A percentile compares a stretch with the other conserved stretches of the same genome.
Conservation (phyloP, 2,329 filamentous ascomycete genomes). For the Pseudohalonectria lignicola region DNA sequence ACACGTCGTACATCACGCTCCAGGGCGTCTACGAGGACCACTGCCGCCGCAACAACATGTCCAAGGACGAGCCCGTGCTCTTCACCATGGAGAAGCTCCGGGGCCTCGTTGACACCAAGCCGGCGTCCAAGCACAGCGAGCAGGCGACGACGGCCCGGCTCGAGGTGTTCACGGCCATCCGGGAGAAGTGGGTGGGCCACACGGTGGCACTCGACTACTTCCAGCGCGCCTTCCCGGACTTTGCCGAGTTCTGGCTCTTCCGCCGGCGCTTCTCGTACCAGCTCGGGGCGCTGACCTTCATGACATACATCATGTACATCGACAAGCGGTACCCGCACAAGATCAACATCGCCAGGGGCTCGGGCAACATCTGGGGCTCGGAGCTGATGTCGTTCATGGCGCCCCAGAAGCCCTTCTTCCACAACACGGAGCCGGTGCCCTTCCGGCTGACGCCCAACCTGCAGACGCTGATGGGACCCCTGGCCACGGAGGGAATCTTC, state of each 20-base stretch:
- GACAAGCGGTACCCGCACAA: constrained; percentile 93
- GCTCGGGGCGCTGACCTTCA: constrained; percentile 87
- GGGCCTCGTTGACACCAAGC: constrained; percentile 60
- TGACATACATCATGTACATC: constrained; percentile 98
- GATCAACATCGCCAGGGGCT: constrained; percentile 77
- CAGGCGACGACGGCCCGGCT: constrained; percentile 63
- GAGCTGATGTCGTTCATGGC: constrained; percentile 90
- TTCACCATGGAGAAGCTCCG: constrained; percentile 94
- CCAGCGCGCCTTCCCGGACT: constrained; percentile 76
- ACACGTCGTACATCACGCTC: constrained; percentile 84
- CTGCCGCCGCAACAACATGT: constrained; percentile 74
- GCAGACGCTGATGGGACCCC: constrained; percentile 89
- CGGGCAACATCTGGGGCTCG: constrained; percentile 91
- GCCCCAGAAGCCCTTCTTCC: constrained; percentile 73
- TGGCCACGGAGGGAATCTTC: constrained; percentile 94
- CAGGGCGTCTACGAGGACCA: constrained; percentile 96
- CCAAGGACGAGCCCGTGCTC: constrained; percentile 89
- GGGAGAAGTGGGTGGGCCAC: constrained; percentile 83
- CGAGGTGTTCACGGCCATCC: constrained; percentile 90
- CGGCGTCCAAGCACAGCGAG: constrained; percentile 49
- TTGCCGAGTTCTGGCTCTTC: constrained; percentile 97
- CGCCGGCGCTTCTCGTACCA: constrained; percentile 94
- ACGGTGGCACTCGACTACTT: constrained; percentile 82
- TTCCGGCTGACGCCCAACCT: constrained; percentile 96
- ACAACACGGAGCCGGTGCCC: constrained; percentile 89